Base-by-base conservation (phyloP, 1,284 basidiomycete genomes). In the Cryptococcus amylolentus region DNA sequence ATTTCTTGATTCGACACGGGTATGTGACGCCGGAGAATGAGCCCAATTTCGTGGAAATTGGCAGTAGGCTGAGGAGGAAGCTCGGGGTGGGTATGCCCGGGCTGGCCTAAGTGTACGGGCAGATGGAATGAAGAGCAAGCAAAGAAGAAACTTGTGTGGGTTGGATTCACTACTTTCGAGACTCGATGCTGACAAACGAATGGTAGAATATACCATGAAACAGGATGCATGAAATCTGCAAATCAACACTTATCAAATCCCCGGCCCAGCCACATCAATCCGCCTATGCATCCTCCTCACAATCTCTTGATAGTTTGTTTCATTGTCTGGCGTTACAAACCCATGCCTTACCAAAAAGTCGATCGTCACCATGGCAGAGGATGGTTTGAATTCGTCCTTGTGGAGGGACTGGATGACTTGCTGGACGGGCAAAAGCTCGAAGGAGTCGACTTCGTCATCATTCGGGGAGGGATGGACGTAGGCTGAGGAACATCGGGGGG, bases 401-500 rank as follows among this genome's bases (percentile, higher is more conserved):
- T 77, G 57, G 5, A 83, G 63, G 31, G 70, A 70, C 2, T 71
- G 56, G 48, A 81, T 65, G 35, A 80, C 72, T 18, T 71, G 62
- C 16, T 58, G 57, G 6, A 72, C 56, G 35, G 65, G 51, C 48
- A 69, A 49, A 42, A 71, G 66, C 70, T 56, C 44, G 66, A 98
- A 98, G 1, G 83, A 85, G 69, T 95, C 91, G 5, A 95, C 93
- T 73, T 97, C 94, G 27, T 89, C 91, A 64, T 97, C 93, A 37
- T 85, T 80, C 0, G 92, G 91, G 47, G 80, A 81, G 1, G 89
- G 88, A 42, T 57, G 51, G 26, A 80, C 77, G 60, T 89, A 72
- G 31, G 68, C 64, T 1, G 61, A 38, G 9, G 64, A 66, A 23
- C 80, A 66, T n/a, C 42, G 20, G 4, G 79, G 59, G 0, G 88